Percentiles rank a stretch among this genome's conserved stretches.
Conservation (phyloP, 2,329 filamentous ascomycete species). For the Diplodia corticola region DNA sequence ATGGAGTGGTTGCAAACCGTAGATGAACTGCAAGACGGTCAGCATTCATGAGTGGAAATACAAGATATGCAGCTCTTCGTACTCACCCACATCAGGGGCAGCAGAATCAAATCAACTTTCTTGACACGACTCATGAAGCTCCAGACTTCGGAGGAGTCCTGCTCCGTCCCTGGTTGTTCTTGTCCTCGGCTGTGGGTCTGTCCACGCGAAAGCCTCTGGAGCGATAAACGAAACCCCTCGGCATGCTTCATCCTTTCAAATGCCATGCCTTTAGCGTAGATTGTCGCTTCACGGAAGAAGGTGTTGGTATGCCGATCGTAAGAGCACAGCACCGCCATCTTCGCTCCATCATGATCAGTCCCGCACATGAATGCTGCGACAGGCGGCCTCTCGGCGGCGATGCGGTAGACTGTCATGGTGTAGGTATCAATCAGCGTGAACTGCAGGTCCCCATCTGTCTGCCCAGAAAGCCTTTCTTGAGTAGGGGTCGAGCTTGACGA, state of each 20-base stretch:
- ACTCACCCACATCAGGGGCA: not conserved
- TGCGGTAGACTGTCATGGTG: conserved; percentile 42
- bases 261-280: conserved; percentile 34
- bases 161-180: not conserved
- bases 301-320: conserved; percentile 42
- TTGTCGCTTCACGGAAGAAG: conserved; percentile 41
- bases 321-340: conserved; percentile 44
- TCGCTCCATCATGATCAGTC: conserved; percentile 42
- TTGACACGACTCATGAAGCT: not conserved
- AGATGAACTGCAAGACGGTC: not conserved
- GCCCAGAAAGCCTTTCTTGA: conserved; percentile 23
- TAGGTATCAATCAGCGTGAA: conserved; percentile 46
- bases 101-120: not conserved
- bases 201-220: not conserved
- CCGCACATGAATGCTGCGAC: conserved; percentile 41
- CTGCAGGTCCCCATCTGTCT: not conserved
- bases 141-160: not conserved
- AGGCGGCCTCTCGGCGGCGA: conserved; percentile 38
- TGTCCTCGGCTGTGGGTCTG: not conserved
- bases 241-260: not conserved
- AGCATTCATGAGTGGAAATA: not conserved
- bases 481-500: no score
- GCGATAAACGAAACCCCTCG: not conserved
- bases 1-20: not conserved
- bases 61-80: not conserved